Conservation (phyloP, 78 protist species). For the Monosiga brevicollis region DNA sequence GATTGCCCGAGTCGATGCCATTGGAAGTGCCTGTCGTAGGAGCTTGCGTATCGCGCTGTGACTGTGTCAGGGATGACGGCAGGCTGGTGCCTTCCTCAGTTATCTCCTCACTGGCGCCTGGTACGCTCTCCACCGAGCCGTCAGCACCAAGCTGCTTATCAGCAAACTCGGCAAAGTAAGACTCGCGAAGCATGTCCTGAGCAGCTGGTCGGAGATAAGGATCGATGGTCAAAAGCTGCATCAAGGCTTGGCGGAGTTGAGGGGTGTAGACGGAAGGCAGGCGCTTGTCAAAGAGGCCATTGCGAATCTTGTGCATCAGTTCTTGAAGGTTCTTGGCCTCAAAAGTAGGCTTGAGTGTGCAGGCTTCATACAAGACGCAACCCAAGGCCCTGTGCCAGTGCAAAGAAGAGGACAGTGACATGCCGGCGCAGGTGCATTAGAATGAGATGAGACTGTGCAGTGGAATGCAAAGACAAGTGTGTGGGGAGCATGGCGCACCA, state of each 20-base stretch:
- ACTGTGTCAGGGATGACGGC: too few species aligned
- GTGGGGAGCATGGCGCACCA: background rate
- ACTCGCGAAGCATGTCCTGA: background rate
- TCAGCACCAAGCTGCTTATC: too few species aligned
- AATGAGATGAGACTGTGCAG: background rate
- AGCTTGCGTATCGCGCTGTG: too few species aligned
- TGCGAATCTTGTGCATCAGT: background rate
- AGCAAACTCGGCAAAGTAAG: background rate
- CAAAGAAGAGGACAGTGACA: background rate
- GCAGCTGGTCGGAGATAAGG: background rate
- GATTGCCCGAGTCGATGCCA: too few species aligned
- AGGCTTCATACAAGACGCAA: background rate
- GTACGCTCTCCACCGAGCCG: too few species aligned
- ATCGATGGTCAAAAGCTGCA: background rate
- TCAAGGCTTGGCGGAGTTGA: background rate
- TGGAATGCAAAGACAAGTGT: background rate
- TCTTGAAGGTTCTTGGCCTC: background rate
- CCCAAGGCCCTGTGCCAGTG: background rate
- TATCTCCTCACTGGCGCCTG: too few species aligned
- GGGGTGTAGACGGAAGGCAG: background rate
- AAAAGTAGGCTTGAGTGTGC: background rate
- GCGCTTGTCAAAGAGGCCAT: background rate
- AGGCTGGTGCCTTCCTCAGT: too few species aligned
- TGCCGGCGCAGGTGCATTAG: background rate
- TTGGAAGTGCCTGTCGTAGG: too few species aligned